phyloP scores from a whole-genome alignment of 768 basidiomycete genomes.

The Boletus reticuloceps region DNA sequence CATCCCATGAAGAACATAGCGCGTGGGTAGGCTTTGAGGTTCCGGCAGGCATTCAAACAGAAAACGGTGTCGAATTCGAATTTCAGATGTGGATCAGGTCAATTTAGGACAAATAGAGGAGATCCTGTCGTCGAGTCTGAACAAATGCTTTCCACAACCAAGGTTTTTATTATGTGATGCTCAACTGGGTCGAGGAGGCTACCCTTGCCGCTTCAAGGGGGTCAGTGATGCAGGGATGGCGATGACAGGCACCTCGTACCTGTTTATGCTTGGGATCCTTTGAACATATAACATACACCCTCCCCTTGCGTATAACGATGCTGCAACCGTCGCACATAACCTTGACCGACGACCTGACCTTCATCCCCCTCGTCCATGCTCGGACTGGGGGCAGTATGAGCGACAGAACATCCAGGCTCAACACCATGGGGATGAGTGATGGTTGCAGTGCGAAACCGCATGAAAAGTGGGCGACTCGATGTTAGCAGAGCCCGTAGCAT shows the following conservation, averaged over 20 bases:
- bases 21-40: slow-evolving; percentile 83
- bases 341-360: slow-evolving; percentile 94
- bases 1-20: slow-evolving; percentile 60
- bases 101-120: not conserved
- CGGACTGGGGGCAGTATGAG: slow-evolving; percentile 24
- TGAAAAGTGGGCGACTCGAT: slow-evolving; percentile 59
- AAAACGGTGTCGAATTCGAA: slow-evolving; percentile 82
- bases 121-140: not conserved
- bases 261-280: slow-evolving; percentile 98
- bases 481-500: slow-evolving; percentile 62
- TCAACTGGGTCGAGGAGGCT: slow-evolving; percentile 11
- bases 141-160: not conserved
- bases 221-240: slow-evolving; percentile 11
- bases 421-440: slow-evolving; percentile 33
- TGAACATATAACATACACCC: slow-evolving; percentile 88
- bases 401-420: slow-evolving; percentile 23
- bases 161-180: not conserved
- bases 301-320: slow-evolving; percentile 84
- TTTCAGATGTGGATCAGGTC: slow-evolving; percentile 92
- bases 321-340: slow-evolving; percentile 92
- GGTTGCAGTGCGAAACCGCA: slow-evolving; percentile 45
- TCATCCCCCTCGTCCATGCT: slow-evolving; percentile 75
- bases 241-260: slow-evolving; percentile 43
- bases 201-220: slow-evolving; percentile 62
- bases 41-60: slow-evolving; percentile 69